phyloP scores from a whole-genome alignment of 495 filamentous ascomycete genomes.

The Xeromyces bisporus region DNA sequence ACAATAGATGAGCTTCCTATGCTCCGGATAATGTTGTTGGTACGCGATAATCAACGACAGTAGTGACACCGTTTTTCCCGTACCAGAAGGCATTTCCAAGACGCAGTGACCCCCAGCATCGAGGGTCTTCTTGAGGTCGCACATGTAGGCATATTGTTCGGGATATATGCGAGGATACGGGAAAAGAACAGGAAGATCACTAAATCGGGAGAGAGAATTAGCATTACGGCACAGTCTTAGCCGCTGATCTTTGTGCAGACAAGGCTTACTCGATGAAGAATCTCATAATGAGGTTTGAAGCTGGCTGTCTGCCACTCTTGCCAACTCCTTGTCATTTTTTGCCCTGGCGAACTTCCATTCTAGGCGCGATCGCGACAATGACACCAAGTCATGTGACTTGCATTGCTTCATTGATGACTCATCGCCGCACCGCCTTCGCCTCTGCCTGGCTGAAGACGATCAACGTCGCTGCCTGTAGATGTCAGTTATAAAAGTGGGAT shows the following conservation, averaged over 20 bases:
- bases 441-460: too few species aligned
- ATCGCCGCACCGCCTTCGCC: too few species aligned
- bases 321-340: not conserved
- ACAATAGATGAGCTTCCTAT: slow-evolving; percentile 94
- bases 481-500: too few species aligned
- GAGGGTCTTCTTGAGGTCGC: slow-evolving; percentile 89
- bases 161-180: slow-evolving; percentile 96
- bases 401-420: too few species aligned
- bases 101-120: slow-evolving; percentile 92
- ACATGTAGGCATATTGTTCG: slow-evolving; percentile 99
- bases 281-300: slow-evolving; percentile 49
- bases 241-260: too few species aligned
- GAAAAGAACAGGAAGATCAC: slow-evolving; percentile 86
- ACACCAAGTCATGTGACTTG: slow-evolving; percentile 28
- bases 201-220: slow-evolving; percentile 14
- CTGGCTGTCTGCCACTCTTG: not conserved
- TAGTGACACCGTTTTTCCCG: slow-evolving; percentile 91
- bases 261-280: slow-evolving; percentile 77
- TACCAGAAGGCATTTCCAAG: slow-evolving; percentile 99
- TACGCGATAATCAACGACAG: slow-evolving; percentile 93
- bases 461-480: too few species aligned
- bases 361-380: slow-evolving; percentile 15
- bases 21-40: slow-evolving; percentile 77
- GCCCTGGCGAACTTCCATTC: slow-evolving; percentile 18
- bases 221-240: not conserved